These are phyloP conservation scores for Sphagnum contortum DNA, from an alignment of 225 moss, liverwort and hornwort species.

Conservation along the genomic window DNA sequence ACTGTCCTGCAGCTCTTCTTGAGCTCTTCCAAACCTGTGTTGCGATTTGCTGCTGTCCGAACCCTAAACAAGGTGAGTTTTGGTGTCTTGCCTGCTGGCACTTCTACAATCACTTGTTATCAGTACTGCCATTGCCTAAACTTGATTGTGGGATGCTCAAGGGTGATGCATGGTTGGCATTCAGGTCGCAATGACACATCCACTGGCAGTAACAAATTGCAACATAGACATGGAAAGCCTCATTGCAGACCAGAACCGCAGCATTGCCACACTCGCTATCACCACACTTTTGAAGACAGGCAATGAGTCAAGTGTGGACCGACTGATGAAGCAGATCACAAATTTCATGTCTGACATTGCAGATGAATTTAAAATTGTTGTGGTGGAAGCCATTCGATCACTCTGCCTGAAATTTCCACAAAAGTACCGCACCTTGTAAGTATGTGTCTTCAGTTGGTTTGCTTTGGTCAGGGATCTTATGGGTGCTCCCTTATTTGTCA, in stretches of 20 bases:
- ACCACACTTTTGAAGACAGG: constrained; percentile 88
- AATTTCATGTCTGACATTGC: constrained; percentile 88
- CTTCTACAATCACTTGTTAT: not conserved
- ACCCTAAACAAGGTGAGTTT: constrained; percentile 72
- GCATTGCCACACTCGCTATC: constrained; percentile 86
- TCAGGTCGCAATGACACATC: constrained; percentile 83
- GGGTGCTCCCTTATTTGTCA: no score
- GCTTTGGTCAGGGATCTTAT: not conserved
- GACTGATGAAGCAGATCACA: constrained; percentile 86
- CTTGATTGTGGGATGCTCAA: not conserved
- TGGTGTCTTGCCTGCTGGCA: not conserved
- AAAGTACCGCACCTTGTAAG: constrained; percentile 76
- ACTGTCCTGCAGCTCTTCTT: constrained; percentile 80
- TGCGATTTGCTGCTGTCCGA: constrained; percentile 86
- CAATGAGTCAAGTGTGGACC: constrained; percentile 88
- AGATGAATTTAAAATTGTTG: constrained; percentile 91
- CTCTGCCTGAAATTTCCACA: constrained; percentile 81
- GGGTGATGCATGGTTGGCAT: constrained; percentile 3
- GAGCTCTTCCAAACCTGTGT: constrained; percentile 83
- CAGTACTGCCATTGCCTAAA: no score
- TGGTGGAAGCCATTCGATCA: constrained; percentile 81
- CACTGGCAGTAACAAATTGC: constrained; percentile 79
- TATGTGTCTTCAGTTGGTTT: constrained; percentile 3
- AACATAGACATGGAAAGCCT: constrained; percentile 93
- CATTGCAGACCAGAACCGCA: constrained; percentile 81